Conservation (phyloP, 176 grass and related monocot species). For the Eleusine indica region DNA sequence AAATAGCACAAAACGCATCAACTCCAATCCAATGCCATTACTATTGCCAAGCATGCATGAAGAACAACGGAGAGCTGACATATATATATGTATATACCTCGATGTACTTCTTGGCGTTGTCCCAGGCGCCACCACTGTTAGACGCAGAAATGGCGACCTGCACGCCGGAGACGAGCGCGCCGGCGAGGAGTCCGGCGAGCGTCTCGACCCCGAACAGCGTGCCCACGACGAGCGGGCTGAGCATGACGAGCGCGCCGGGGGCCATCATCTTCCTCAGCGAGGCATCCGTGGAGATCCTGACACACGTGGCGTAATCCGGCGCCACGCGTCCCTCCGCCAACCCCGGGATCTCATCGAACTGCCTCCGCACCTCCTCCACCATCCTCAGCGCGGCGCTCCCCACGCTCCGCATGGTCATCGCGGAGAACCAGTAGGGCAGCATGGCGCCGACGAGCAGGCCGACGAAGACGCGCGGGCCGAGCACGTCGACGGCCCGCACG, state of each 20-base stretch:
- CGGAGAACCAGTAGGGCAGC: constrained; percentile 95
- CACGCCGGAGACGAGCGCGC: constrained; percentile 81
- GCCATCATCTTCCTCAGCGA: constrained; percentile 80
- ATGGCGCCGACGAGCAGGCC: constrained; percentile 77
- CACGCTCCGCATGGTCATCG: constrained; percentile 85
- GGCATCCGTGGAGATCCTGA: constrained; percentile 87
- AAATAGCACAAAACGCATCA: too few relatives aligned
- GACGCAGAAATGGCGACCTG: constrained; percentile 93
- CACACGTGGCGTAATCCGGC: constrained; percentile 85
- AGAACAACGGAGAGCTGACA: not conserved
- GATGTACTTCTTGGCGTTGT: constrained; percentile 97
- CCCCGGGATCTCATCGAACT: constrained; percentile 69
- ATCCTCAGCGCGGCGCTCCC: constrained; percentile 76
- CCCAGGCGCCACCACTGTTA: constrained; percentile 92
- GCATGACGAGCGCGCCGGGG: constrained; percentile 74
- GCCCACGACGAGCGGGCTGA: constrained; percentile 63
- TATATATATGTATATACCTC: constrained; percentile 43
- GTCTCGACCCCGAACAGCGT: constrained; percentile 74
- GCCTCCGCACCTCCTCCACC: constrained; percentile 81
- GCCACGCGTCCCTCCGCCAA: constrained; percentile 60
- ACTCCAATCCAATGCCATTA: too few relatives aligned
- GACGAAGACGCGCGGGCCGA: constrained; percentile 66
- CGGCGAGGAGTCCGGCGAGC: constrained; percentile 79
- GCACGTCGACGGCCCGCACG: constrained; percentile 50
- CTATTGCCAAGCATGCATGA: not conserved